Percentiles rank a stretch among this genome's conserved stretches.
Conservation (phyloP, 179 eudicot genomes). For the Silene vulgaris region DNA sequence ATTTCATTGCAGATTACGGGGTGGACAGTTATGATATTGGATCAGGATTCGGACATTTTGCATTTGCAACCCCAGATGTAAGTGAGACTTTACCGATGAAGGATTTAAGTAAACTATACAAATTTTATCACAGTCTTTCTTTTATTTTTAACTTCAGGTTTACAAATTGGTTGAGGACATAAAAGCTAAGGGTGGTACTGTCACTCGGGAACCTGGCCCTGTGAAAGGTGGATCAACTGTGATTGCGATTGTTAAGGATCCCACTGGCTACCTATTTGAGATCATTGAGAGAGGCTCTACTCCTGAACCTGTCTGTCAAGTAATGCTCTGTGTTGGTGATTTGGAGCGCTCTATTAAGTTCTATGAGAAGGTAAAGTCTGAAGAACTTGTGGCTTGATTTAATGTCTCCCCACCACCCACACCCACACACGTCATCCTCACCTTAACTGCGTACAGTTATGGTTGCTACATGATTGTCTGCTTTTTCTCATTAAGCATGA, state of each 20-base stretch:
- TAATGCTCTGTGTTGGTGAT: constrained; percentile 94
- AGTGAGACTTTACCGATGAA: constrained; percentile 24
- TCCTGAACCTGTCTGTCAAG: constrained; percentile 93
- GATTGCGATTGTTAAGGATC: constrained; percentile 90
- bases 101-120: neutral
- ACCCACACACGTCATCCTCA: neutral
- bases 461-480: neutral
- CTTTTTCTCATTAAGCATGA: neutral
- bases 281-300: constrained; percentile 65
- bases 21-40: constrained; percentile 87
- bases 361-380: constrained; percentile 58
- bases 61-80: constrained; percentile 85
- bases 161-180: constrained; percentile 73
- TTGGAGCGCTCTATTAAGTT: constrained; percentile 86
- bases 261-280: constrained; percentile 91
- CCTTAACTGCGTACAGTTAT: neutral
- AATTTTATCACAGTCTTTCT: neutral
- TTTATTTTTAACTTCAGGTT: constrained; percentile 38
- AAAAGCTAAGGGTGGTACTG: constrained; percentile 67
- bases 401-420: neutral
- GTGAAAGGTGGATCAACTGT: constrained; percentile 77
- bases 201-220: constrained; percentile 87
- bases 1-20: constrained; percentile 60
- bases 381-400: neutral
- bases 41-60: constrained; percentile 90